Evolutionary conservation across 2,329 filamentous ascomycete genomes (phyloP), one percentile per base, ranked within the genome.

Genomic region (Sclerotinia glacialis): DNA sequence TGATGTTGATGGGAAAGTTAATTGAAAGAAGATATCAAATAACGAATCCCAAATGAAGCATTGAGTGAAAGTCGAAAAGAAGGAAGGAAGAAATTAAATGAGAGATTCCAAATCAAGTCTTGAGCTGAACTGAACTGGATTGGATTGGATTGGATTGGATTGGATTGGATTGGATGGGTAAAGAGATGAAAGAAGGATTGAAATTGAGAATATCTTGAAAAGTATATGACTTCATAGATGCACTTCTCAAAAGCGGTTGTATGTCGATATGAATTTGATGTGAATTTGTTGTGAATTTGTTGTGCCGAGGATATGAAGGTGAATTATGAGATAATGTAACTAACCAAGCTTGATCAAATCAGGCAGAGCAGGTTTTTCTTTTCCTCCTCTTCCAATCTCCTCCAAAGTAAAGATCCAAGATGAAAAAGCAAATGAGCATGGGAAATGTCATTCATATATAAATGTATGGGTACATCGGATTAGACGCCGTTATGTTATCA

Each of bases 161-260:
- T n/a, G n/a, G n/a, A n/a, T n/a, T n/a, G n/a, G n/a, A n/a, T n/a
- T n/a, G n/a, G 3, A 28, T 16, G 0, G 37, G 12, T 1, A 40
- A 55, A 16, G 14, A 2, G 7, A 23, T 5, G 11, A 23, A 47
- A 23, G 18, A 23, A 6, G 2, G 9, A 18, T 16, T 8, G 26
- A 47, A 16, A 18, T 14, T n/a, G 26, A n/a, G 28, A 46, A n/a
- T 21, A 46, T 34, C 5, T 34, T 59, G 28, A 23, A 3, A 34
- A 47, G 40, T 46, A 23, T 47, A 40, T 59, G 34, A 56, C 37
- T 42, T 26, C 54, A 56, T 56, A 23, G 54, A 56, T 56, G n/a
- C n/a, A 58, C 37, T 44, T 42, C 16, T 42, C 14, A 14, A 44
- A 31, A n/a, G 16, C n/a, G 28, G 28, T 44, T n/a, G 37, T 31